A percentile compares a stretch with the other conserved stretches of the same genome.
Evolutionary conservation across 2,329 filamentous ascomycete species (phyloP).

Genomic region (Coniella vitis): DNA sequence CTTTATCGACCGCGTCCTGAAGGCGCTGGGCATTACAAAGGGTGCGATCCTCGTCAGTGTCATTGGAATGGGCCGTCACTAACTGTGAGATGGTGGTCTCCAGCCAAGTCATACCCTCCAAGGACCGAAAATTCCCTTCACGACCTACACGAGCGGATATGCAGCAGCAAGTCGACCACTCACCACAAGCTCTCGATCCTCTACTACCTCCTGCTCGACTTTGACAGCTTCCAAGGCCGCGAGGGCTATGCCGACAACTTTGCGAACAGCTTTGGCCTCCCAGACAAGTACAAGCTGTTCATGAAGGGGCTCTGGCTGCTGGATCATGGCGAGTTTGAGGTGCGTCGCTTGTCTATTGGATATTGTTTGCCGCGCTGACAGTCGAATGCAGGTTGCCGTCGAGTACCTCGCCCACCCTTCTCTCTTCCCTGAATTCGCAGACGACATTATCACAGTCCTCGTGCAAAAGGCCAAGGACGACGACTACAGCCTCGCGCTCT

Average conservation of each 20-base stretch:
- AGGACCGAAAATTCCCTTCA: conserved; percentile 60
- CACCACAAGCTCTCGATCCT: conserved; percentile 78
- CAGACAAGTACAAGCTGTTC: conserved; percentile 70
- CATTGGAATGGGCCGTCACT: background rate
- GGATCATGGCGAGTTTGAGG: conserved; percentile 63
- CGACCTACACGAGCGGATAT: conserved; percentile 63
- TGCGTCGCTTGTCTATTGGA: conserved; percentile 25
- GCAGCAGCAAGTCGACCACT: conserved; percentile 54
- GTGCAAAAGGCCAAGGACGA: conserved; percentile 51
- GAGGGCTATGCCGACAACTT: conserved; percentile 49
- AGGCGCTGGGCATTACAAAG: conserved; percentile 61
- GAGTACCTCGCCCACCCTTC: conserved; percentile 74
- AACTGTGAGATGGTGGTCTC: conserved; percentile 15
- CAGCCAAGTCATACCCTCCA: conserved; percentile 66
- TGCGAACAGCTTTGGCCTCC: conserved; percentile 56
- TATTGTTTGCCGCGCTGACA: background rate
- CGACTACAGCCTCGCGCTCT: conserved; percentile 61
- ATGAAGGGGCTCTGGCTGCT: conserved; percentile 79
- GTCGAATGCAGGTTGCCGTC: conserved; percentile 49
- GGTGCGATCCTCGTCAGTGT: conserved; percentile 37
- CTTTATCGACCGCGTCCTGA: conserved; percentile 74
- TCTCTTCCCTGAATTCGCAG: conserved; percentile 71
- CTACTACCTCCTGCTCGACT: conserved; percentile 77
- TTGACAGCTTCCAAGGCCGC: conserved; percentile 41
- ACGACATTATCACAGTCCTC: conserved; percentile 69